phyloP scores from a whole-genome alignment of 306 rosid genomes.

The Rosa multiflora region DNA sequence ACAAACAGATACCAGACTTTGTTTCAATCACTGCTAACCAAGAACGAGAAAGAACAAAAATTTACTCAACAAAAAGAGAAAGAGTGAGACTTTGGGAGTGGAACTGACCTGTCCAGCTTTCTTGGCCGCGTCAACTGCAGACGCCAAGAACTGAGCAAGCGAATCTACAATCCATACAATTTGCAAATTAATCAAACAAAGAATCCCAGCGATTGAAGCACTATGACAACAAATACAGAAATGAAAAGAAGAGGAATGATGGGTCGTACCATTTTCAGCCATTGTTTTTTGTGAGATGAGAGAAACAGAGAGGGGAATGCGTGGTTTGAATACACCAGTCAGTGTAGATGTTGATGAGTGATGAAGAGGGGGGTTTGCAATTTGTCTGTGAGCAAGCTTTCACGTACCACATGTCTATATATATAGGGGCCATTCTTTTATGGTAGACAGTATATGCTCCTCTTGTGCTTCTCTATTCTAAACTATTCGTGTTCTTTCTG shows the following conservation, averaged over 20 bases:
- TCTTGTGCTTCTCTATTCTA: background rate
- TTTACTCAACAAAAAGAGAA: background rate
- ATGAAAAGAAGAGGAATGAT: background rate
- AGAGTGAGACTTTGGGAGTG: background rate
- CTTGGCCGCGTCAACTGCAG: slow-evolving; percentile 81
- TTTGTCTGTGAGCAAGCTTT: slow-evolving; percentile 18
- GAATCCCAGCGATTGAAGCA: background rate
- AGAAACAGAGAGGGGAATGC: slow-evolving; percentile 12
- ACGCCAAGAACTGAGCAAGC: slow-evolving; percentile 55
- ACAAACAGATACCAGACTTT: background rate
- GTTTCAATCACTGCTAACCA: background rate
- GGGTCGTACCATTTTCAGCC: slow-evolving; percentile 48
- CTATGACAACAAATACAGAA: background rate
- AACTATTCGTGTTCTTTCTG: background rate
- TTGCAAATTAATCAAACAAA: background rate
- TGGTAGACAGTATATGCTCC: too few species aligned
- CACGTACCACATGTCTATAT: slow-evolving; percentile 19
- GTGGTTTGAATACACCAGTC: background rate
- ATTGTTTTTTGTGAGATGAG: slow-evolving; percentile 22
- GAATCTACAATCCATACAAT: slow-evolving; percentile 43
- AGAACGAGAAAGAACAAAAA: slow-evolving; percentile 4
- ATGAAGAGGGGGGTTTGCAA: background rate
- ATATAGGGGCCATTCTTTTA: background rate
- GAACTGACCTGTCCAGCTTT: slow-evolving; percentile 75
- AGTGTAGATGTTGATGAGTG: background rate